A percentile compares a stretch with the other conserved stretches of the same genome.
These are phyloP conservation scores for Hemileccinum hortonii DNA, from an alignment of 1,284 basidiomycete genomes.

Conservation along the genomic window DNA sequence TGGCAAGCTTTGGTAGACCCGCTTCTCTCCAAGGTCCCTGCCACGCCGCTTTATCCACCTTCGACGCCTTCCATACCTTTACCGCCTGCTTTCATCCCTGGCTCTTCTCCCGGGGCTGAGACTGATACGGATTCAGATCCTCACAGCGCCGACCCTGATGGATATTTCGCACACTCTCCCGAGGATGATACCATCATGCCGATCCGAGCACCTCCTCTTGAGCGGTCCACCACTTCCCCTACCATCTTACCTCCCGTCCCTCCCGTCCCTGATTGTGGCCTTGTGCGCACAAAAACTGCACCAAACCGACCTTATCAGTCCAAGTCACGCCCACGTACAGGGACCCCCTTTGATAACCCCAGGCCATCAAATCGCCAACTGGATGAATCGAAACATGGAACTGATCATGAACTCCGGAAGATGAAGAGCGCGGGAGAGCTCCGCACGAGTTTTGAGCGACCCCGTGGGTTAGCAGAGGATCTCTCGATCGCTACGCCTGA, in stretches of 20 bases:
- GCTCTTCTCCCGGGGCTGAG: conserved; percentile 43
- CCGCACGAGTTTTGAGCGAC: conserved; percentile 45
- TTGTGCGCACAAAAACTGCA: conserved; percentile 67
- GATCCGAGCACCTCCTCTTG: conserved; percentile 52
- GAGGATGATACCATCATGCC: conserved; percentile 74
- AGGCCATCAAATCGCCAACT: conserved; percentile 32
- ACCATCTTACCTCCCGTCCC: conserved; percentile 29
- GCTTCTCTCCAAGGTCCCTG: conserved; percentile 60
- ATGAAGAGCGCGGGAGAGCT: conserved; percentile 89
- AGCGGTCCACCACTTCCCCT: conserved; percentile 51
- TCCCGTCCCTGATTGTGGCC: conserved; percentile 40
- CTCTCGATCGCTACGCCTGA: conserved; percentile 18
- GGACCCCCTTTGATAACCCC: conserved; percentile 15
- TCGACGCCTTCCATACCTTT: conserved; percentile 62
- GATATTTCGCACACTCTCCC: conserved; percentile 27
- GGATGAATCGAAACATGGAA: conserved; percentile 41
- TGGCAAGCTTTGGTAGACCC: conserved; percentile 90
- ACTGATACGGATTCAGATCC: conserved; percentile 58
- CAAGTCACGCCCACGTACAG: conserved; percentile 39
- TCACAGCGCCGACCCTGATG: conserved; percentile 38
- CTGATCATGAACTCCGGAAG: conserved; percentile 67
- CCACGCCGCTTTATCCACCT: conserved; percentile 62
- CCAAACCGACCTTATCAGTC: conserved; percentile 64
- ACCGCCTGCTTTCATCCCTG: conserved; percentile 42
- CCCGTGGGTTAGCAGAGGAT: conserved; percentile 20